Evolutionary conservation across 208 protist species (phyloP), one percentile per base, ranked within the genome.

Genomic region (Wallacemonas sp.): DNA sequence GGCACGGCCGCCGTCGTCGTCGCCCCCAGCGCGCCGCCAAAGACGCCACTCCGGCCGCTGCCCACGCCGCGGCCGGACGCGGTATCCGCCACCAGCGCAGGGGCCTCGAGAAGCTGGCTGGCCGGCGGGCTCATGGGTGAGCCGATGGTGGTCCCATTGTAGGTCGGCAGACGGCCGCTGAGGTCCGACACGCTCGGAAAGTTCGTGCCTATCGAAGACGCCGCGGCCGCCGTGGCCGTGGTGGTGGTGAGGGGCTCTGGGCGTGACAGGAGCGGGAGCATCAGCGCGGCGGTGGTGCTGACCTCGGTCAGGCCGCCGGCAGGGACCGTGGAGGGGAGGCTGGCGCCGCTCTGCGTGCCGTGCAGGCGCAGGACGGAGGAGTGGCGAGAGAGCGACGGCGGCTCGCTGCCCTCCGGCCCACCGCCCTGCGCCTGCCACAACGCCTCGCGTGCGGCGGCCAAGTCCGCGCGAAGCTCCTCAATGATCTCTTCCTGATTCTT

Each of bases 401-500:
- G 52, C 14, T 59, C 52, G 18, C 32, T 33, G 31, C 16, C 22
- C 14, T 31, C 39, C 5, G 57, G n/a, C n/a, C n/a, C 18, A 16
- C 8, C 45, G 18, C 61, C 70, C 14, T 63, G 55, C 28, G 74
- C 4, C 2, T 65, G 65, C 20, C 57, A 36, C 18, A 93, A 70
- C 26, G 81, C 81, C 4, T 82, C 70, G 0, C 74, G 78, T 5
- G 77, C 50, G 14, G 65, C 49, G 10, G 82, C 77, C 23, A 91
- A 63, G 69, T 91, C 82, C 11, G 65, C 64, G 14, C 84, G 81
- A 45, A 94, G 89, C 52, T 92, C 84, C 25, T 95, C 86, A 48
- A 95, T 79, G 29, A 95, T 61, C 49, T 66, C 26, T 76, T 84
- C 89, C 61, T 92, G 86, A 20, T 75, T 82, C 54, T 87, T 82